Evolutionary conservation across 2,329 filamentous ascomycete genomes (phyloP).

Genomic region (Fusarium palustre): DNA sequence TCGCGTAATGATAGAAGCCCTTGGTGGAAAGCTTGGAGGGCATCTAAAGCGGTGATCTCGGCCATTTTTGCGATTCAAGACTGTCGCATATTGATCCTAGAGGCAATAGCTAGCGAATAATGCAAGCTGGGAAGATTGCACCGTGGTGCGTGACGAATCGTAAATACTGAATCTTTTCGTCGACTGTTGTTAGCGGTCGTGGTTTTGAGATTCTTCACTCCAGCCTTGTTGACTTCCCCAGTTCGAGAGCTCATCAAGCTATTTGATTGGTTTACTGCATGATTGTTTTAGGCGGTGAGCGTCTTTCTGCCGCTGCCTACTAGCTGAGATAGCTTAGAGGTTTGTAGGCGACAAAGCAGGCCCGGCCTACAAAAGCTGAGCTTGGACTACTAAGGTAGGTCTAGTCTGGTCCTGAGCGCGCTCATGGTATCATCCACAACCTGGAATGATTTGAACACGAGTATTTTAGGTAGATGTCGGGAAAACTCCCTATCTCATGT

Average conservation of each 20-base stretch:
- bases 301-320: conserved; percentile 50
- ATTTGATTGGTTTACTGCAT: conserved; percentile 41
- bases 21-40: conserved; percentile 85
- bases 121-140: conserved; percentile 42
- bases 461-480: too few relatives aligned
- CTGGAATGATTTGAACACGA: too few relatives aligned
- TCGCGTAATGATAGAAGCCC: conserved; percentile 84
- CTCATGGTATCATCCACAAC: too few relatives aligned
- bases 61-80: conserved; percentile 69
- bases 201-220: conserved; percentile 49
- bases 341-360: not conserved
- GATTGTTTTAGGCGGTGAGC: conserved; percentile 28
- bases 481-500: too few relatives aligned
- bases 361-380: conserved; percentile 5
- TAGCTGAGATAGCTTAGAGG: conserved; percentile 1
- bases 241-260: conserved; percentile 37
- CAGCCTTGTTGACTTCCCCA: conserved; percentile 49
- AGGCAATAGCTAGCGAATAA: conserved; percentile 33
- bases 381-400: not conserved
- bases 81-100: conserved; percentile 60
- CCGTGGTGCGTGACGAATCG: conserved; percentile 41
- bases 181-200: conserved; percentile 42
- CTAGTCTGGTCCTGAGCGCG: too few relatives aligned
- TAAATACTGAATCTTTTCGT: conserved; percentile 42
- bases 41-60: conserved; percentile 77